phyloP scores from a whole-genome alignment of 345 rosid species.

The Gossypium australe region DNA sequence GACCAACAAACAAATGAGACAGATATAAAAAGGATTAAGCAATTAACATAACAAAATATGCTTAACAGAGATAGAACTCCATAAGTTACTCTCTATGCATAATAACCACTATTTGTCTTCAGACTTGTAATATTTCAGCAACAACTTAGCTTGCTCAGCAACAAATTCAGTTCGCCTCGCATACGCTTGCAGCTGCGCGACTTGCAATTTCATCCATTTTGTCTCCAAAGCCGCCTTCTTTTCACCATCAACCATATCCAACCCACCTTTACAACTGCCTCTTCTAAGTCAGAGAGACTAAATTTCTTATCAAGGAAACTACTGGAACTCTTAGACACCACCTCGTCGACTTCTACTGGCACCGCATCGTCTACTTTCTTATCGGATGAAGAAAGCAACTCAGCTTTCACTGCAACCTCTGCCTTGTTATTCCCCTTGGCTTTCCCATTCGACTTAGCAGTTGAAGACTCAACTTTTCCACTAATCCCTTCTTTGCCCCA shows the following conservation, averaged over 20 bases:
- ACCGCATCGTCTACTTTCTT: not conserved
- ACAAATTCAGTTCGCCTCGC: not conserved
- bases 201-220: not conserved
- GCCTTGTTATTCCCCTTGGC: not conserved
- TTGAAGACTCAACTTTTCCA: not conserved
- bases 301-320: not conserved
- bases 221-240: not conserved
- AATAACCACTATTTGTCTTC: not conserved
- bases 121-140: not conserved
- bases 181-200: not conserved
- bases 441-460: not conserved
- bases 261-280: not conserved
- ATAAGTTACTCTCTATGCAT: too few species aligned
- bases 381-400: not conserved
- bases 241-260: not conserved
- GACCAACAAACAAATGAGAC: too few species aligned
- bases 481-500: not conserved
- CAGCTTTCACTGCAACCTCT: not conserved
- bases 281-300: not conserved
- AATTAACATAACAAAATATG: too few species aligned
- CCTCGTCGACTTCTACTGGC: not conserved
- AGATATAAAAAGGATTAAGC: too few species aligned
- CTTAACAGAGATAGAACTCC: too few species aligned
- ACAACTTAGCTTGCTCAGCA: not conserved
- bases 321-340: not conserved